A percentile compares a stretch with the other conserved stretches of the same genome.
These are phyloP conservation scores for Glycyrrhiza uralensis DNA, from an alignment of 306 rosid genomes.

Conservation along the genomic window DNA sequence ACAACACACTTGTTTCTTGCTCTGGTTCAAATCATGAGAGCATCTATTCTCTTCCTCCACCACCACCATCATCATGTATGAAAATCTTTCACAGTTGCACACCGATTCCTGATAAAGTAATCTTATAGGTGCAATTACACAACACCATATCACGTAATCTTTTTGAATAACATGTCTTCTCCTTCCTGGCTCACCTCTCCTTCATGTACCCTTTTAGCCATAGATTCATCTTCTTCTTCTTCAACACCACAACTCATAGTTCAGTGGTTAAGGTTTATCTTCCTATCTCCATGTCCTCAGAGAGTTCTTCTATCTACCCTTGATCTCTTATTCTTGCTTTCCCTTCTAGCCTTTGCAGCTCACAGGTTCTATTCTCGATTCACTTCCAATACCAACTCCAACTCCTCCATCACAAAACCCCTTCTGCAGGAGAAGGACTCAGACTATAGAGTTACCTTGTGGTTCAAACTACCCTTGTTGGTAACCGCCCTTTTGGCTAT, in stretches of 20 bases:
- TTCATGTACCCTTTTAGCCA: conserved; percentile 18
- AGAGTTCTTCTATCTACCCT: conserved; percentile 21
- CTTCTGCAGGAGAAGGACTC: conserved; percentile 28
- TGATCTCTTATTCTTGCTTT: conserved; percentile 31
- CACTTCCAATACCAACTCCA: neutral
- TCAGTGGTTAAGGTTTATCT: conserved; percentile 35
- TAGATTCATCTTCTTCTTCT: conserved; percentile 39
- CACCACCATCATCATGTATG: neutral
- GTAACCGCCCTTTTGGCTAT: conserved; percentile 19
- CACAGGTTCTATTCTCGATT: conserved; percentile 19
- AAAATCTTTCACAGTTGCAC: neutral
- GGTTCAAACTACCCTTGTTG: conserved; percentile 33
- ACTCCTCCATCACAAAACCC: conserved; percentile 20
- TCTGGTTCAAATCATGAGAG: neutral
- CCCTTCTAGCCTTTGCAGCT: conserved; percentile 21
- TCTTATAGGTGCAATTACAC: neutral
- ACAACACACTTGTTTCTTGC: too few species aligned
- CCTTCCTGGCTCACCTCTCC: conserved; percentile 34
- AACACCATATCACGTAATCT: neutral
- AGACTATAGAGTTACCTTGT: conserved; percentile 27
- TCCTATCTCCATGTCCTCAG: conserved; percentile 45
- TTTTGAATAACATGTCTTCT: conserved; percentile 35
- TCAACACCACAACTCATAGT: neutral
- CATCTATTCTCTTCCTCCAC: neutral
- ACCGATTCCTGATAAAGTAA: neutral